Evolutionary conservation across 352 stramenopile genomes (phyloP).

Genomic region (Pythium utonaiense): DNA sequence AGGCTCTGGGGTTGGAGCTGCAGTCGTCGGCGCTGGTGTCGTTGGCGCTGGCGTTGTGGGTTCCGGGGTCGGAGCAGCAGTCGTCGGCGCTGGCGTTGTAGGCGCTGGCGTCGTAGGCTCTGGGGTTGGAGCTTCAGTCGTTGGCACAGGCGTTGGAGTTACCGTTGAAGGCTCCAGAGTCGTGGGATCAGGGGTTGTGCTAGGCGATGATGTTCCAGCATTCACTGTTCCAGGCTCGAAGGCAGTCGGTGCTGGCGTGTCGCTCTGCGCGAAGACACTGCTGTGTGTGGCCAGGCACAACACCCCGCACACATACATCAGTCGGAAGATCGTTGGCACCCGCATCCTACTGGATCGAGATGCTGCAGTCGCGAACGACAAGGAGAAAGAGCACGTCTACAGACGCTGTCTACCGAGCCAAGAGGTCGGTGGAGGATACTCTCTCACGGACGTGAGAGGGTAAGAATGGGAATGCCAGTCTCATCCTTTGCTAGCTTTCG

Average conservation of each 20-base stretch:
- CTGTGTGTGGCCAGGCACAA: neutral
- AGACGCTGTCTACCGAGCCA: neutral
- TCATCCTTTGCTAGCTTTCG: neutral
- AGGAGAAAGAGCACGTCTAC: neutral
- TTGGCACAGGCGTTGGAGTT: neutral
- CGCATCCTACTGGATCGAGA: neutral
- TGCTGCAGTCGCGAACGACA: too few relatives aligned
- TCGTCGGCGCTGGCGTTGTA: too few relatives aligned
- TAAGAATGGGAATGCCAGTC: slow-evolving; percentile 23
- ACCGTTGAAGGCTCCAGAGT: neutral
- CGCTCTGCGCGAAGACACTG: slow-evolving; percentile 4
- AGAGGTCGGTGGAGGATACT: slow-evolving; percentile 1
- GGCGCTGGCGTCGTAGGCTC: too few relatives aligned
- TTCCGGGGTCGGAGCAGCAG: too few relatives aligned
- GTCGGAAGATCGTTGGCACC: neutral
- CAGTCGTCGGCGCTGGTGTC: too few relatives aligned
- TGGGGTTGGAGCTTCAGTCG: too few relatives aligned
- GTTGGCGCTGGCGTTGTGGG: too few relatives aligned
- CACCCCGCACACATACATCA: slow-evolving; percentile 4
- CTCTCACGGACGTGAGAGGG: slow-evolving; percentile 20
- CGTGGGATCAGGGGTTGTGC: neutral
- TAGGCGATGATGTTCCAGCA: too few relatives aligned
- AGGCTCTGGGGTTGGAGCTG: too few relatives aligned
- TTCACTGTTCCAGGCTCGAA: too few relatives aligned
- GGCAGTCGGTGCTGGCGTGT: neutral